Base-by-base conservation (phyloP, 1,284 basidiomycete species). In the Ustilago crameri region DNA sequence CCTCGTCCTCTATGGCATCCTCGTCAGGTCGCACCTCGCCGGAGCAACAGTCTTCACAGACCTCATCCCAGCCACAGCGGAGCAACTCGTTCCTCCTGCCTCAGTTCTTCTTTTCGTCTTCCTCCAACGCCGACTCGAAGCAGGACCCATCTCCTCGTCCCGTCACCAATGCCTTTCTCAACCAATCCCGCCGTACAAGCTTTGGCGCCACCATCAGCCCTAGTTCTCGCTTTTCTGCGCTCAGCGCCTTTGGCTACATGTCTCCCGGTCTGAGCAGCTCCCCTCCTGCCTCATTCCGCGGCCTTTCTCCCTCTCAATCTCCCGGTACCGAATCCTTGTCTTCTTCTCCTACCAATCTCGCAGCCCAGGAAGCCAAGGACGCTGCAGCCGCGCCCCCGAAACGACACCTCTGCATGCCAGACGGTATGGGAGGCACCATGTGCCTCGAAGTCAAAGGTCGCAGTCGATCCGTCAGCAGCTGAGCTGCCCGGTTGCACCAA, bases 351-450 rank as follows among this genome's bases (percentile, higher is more conserved):
- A 22, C 59, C 17, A 52, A 32, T 18, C 2, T 34, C 32, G 15
- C 32, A 18, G 1, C 9, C 35, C 22, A 23, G 24, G 30, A 40
- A 18, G n/a, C 45, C 44, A 56, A 30, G 46, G 34, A 23, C 12
- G 41, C 30, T 49, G 22, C 24, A 43, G 40, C 9, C 17, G 41
- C 35, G 17, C 54, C 17, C 45, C 45, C 43, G 9, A 72, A 62
- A 46, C 54, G 65, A 9, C 70, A 73, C 49, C 46, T 68, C 10
- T 73, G 70, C 47, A 64, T 73, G 52, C 70, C 70, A 2, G 70
- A 73, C 30, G 70, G 65, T 4, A 64, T 64, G 57, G 70, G 70
- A 3, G 70, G 70, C 3, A 69, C 70, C 15, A 59, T 73, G 43
- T 73, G 70, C 46, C 32, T 68, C 42, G 70, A 73, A 35, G 40